These are phyloP conservation scores for Bacterosira constricta DNA, from an alignment of 108 stramenopile species.

Conservation along the genomic window DNA sequence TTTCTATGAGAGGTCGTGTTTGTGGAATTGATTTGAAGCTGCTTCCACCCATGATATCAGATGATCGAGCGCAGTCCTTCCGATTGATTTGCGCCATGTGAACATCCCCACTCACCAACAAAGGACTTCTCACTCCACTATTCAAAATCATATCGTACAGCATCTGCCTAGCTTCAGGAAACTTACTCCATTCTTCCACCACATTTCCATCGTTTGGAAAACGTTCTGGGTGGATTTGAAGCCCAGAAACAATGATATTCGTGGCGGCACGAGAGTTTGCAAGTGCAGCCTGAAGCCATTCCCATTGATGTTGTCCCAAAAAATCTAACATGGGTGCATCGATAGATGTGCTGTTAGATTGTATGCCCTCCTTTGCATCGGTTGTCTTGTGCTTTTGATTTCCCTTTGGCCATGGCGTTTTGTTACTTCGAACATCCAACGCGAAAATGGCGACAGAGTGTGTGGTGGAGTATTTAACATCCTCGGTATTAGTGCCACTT, in stretches of 20 bases:
- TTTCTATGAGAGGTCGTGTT: constrained; percentile 61
- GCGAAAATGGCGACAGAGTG: constrained; percentile 78
- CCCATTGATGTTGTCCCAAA: constrained; percentile 83
- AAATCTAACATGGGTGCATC: constrained; percentile 51
- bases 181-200: constrained; percentile 78
- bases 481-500: neutral
- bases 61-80: constrained; percentile 55
- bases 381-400: constrained; percentile 12
- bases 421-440: constrained; percentile 73
- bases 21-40: neutral
- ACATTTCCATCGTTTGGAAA: constrained; percentile 60
- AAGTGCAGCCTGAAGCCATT: constrained; percentile 78
- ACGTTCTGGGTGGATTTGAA: constrained; percentile 72
- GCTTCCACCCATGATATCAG: neutral
- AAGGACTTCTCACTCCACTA: constrained; percentile 57
- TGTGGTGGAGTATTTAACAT: constrained; percentile 41
- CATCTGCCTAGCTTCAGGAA: constrained; percentile 63
- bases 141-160: constrained; percentile 72
- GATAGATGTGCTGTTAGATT: neutral
- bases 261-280: constrained; percentile 67
- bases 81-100: constrained; percentile 80
- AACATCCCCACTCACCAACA: constrained; percentile 79
- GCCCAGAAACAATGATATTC: constrained; percentile 76
- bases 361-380: no score
- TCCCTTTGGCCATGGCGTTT: constrained; percentile 73